Evolutionary conservation across 2,329 filamentous ascomycete species (phyloP).

Genomic region (Aspergillus sp.): DNA sequence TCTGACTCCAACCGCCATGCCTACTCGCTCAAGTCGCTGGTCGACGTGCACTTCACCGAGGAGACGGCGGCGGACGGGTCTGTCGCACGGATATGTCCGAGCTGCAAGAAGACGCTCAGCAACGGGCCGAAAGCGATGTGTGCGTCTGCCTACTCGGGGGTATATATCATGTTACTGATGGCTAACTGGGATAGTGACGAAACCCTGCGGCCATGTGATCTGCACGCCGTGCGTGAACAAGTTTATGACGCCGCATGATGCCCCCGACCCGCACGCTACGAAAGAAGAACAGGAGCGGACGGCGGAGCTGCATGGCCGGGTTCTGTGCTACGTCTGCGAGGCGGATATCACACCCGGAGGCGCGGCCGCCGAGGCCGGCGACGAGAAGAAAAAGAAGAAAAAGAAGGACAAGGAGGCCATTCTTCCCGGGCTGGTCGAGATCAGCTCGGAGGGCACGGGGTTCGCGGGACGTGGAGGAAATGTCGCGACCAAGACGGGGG

Average conservation of each 20-base stretch:
- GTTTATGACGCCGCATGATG: conserved; percentile 66
- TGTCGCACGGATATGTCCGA: conserved; percentile 67
- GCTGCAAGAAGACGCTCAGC: conserved; percentile 77
- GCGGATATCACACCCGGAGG: conserved; percentile 61
- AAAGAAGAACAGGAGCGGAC: conserved; percentile 47
- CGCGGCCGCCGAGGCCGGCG: conserved; percentile 10
- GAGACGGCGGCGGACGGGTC: conserved; percentile 57
- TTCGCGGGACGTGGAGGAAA: conserved; percentile 87
- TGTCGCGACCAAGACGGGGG: conserved; percentile 73
- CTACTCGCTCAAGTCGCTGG: conserved; percentile 75
- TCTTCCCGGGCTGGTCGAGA: conserved; percentile 71
- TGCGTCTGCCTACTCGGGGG: conserved; percentile 34
- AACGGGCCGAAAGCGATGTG: conserved; percentile 78
- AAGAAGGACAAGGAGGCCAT: conserved; percentile 54
- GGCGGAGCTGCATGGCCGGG: conserved; percentile 38
- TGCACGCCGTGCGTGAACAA: conserved; percentile 82
- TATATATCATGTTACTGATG: no score
- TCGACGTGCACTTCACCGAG: conserved; percentile 74
- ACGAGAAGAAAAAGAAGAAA: conserved; percentile 37
- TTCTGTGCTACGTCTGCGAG: conserved; percentile 85
- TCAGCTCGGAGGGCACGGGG: conserved; percentile 85
- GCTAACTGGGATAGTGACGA: conserved; percentile 57
- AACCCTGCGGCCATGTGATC: conserved; percentile 87
- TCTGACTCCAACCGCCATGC: conserved; percentile 64
- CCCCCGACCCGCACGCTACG: conserved; percentile 60